These are phyloP conservation scores for Eutrema japonicum DNA, from an alignment of 345 rosid species.

Conservation along the genomic window DNA sequence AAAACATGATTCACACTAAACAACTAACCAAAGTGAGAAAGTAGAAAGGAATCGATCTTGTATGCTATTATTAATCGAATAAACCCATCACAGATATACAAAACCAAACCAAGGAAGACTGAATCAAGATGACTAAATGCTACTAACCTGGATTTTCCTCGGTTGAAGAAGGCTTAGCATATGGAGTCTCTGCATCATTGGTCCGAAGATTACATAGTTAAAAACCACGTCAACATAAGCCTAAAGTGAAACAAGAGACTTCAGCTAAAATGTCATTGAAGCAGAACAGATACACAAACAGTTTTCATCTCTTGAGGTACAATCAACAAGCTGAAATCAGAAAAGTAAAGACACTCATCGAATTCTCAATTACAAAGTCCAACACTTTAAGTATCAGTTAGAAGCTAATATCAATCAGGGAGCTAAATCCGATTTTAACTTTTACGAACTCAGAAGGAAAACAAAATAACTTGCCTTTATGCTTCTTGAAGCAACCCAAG, in stretches of 20 bases:
- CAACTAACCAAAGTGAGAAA: neutral
- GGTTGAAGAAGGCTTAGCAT: conserved; percentile 53
- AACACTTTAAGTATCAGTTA: conserved; percentile 11
- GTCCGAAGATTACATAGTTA: conserved; percentile 33
- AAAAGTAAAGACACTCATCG: neutral
- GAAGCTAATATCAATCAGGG: conserved; percentile 2
- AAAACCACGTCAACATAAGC: neutral
- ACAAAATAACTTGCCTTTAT: conserved; percentile 46
- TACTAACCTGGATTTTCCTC: conserved; percentile 54
- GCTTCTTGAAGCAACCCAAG: conserved; percentile 53
- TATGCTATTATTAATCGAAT: conserved; percentile 1
- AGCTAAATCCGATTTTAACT: no score
- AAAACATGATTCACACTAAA: conserved; percentile 20
- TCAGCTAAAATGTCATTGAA: neutral
- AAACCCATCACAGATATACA: conserved; percentile 12
- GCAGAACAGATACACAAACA: no score
- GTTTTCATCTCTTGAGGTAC: neutral
- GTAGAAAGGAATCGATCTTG: no score
- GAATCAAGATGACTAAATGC: neutral
- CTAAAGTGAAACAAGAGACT: neutral
- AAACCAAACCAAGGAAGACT: conserved; percentile 5
- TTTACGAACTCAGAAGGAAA: neutral
- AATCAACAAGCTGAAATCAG: neutral
- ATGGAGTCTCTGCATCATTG: conserved; percentile 73
- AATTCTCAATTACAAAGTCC: conserved; percentile 10